Percentiles rank a stretch among this genome's conserved stretches.
Evolutionary conservation across 225 moss, liverwort and hornwort species (phyloP).

Genomic region (Polytrichum commune): DNA sequence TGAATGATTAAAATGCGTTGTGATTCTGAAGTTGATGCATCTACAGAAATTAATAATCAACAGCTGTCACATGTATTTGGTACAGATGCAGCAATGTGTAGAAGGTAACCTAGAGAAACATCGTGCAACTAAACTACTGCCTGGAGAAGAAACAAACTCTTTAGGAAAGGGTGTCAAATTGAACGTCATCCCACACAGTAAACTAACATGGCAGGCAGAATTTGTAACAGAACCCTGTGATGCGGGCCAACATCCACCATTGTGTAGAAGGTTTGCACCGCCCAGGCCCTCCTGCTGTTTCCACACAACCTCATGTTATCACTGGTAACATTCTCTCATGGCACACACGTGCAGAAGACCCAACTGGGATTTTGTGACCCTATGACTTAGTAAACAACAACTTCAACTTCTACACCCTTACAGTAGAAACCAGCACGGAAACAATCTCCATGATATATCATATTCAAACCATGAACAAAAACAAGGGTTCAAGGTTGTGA

Average conservation of each 20-base stretch:
- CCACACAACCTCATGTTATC: not conserved
- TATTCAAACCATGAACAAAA: not conserved
- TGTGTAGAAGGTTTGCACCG: slow-evolving; percentile 81
- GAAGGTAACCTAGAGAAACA: too few species aligned
- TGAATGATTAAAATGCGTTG: too few species aligned
- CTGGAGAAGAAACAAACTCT: too few species aligned
- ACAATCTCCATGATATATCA: not conserved
- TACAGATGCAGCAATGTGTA: too few species aligned
- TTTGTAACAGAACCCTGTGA: slow-evolving; percentile 13
- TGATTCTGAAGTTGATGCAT: too few species aligned
- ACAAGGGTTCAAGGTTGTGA: too few species aligned
- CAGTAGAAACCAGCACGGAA: not conserved
- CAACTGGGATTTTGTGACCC: not conserved
- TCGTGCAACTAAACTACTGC: too few species aligned
- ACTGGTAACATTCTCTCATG: not conserved
- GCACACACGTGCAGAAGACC: not conserved
- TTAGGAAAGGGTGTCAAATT: too few species aligned
- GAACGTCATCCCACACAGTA: too few species aligned
- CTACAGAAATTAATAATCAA: too few species aligned
- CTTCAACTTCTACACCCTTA: not conserved
- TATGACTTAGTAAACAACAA: not conserved
- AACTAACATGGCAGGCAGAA: slow-evolving; percentile 62
- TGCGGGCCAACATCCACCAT: slow-evolving; percentile 86
- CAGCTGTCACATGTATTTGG: too few species aligned
- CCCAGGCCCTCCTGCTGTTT: slow-evolving; percentile 60